phyloP scores from a whole-genome alignment of 305 asterid genomes.

The Fraxinus platypoda region DNA sequence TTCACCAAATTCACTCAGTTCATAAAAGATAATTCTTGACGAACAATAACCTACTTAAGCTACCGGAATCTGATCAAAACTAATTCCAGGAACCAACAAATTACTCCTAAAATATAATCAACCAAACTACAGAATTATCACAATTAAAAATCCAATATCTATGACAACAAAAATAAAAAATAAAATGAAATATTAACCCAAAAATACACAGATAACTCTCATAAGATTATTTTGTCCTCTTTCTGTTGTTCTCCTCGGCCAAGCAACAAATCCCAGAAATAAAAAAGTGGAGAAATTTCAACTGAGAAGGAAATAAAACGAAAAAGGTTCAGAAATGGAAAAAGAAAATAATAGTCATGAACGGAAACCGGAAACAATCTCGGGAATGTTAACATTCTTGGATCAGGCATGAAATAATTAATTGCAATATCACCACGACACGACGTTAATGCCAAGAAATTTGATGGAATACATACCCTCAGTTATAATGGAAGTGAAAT shows the following conservation, averaged over 20 bases:
- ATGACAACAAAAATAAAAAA: not conserved
- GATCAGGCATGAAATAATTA: no score
- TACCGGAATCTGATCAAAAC: not conserved
- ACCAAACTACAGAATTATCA: not conserved
- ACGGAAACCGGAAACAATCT: no score
- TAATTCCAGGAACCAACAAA: constrained; percentile 13
- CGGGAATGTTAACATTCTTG: no score
- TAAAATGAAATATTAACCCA: not conserved
- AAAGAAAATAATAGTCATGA: constrained; percentile 6
- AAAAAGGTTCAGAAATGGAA: not conserved
- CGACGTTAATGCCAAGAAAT: no score
- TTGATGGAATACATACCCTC: no score
- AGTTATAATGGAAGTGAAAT: no score
- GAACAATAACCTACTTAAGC: not conserved
- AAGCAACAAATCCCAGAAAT: not conserved
- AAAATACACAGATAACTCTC: not conserved
- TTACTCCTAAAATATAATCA: constrained; percentile 7
- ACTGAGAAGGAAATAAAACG: not conserved
- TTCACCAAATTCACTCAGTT: constrained; percentile 21
- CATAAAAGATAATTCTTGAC: constrained; percentile 14
- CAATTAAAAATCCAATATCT: constrained; percentile 12
- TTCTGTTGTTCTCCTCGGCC: constrained; percentile 3
- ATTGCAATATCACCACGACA: no score
- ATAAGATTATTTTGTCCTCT: constrained; percentile 7
- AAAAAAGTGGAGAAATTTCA: constrained; percentile 14